Evolutionary conservation across 768 basidiomycete species (phyloP), one percentile per base, ranked within the genome.

Genomic region (Dentipellis fragilis): DNA sequence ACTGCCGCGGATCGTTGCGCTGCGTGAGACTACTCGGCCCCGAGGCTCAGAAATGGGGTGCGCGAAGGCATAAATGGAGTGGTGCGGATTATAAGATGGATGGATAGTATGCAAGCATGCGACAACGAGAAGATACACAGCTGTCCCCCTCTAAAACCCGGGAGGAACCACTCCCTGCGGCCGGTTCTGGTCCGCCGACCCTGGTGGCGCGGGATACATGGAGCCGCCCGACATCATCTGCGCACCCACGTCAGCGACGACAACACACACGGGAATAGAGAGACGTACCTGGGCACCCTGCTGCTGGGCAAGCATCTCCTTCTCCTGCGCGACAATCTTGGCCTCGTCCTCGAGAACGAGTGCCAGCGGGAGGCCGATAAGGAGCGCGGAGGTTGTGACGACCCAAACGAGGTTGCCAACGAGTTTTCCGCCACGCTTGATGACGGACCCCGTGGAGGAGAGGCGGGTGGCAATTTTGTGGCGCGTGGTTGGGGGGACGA

Each of bases 341-440:
- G 90, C 87, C 74, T 99, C 96, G 71, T 96, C 95, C 72, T 99
- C 96, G 63, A 98, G 77, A 58, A 84, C 87, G 63, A 98, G 78
- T 4, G 94, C 93, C 59, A 98, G 77, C 36, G 96, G 96, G 39
- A 99, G 76, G 12, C 91, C 96, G 51, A 99, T 87, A 61, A 99
- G 81, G 54, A 99, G 76, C 1, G 94, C 93, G 46, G 87, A 90
- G 9, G 95, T 98, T 54, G 91, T 93, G 66, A 97, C 75, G 59
- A 96, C 79, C 96, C 96, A 99, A 55, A 94, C 89, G 62, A 93
- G 72, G 68, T 88, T 93, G 12, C 96, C 95, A 36, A 84, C 80
- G 51, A 89, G 63, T 72, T 84, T 89, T 49, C 83, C 77, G 7
- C 81, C 75, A 57, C 79, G 80, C 66, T 82, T 87, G 35, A 90